Conservation (phyloP, 352 stramenopile genomes). For the Lagenidium giganteum region DNA sequence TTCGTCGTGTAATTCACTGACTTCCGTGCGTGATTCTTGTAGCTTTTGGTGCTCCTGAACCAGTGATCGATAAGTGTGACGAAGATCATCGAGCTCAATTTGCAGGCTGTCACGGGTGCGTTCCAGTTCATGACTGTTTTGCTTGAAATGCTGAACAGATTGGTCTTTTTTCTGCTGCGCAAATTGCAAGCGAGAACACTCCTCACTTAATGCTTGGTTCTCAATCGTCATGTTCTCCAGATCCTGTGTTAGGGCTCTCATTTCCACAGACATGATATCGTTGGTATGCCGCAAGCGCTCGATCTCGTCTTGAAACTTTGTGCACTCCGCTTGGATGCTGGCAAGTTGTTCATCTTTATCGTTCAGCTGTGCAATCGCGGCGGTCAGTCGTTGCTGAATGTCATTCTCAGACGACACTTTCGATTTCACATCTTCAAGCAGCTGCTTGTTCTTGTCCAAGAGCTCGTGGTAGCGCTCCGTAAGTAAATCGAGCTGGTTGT, state of each 20-base stretch:
- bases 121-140: conserved; percentile 38
- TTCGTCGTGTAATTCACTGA: conserved; percentile 50
- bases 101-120: conserved; percentile 44
- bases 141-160: conserved; percentile 39
- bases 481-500: conserved; percentile 47
- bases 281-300: conserved; percentile 44
- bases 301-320: conserved; percentile 36
- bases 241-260: conserved; percentile 51
- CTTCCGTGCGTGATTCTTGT: conserved; percentile 42
- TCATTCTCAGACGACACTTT: conserved; percentile 26
- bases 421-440: conserved; percentile 25
- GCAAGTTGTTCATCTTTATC: conserved; percentile 44
- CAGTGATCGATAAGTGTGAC: conserved; percentile 58
- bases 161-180: conserved; percentile 35
- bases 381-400: conserved; percentile 37
- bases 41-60: conserved; percentile 62
- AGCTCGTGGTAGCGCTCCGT: conserved; percentile 54
- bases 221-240: conserved; percentile 81
- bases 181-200: conserved; percentile 45
- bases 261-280: conserved; percentile 44
- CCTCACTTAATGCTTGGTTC: conserved; percentile 66
- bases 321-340: conserved; percentile 28
- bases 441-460: conserved; percentile 30
- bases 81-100: conserved; percentile 62
- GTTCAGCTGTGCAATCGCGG: conserved; percentile 47